Percentiles rank a stretch among this genome's conserved stretches.
phyloP scores from a whole-genome alignment of 345 rosid species.

The Heritiera fomes region DNA sequence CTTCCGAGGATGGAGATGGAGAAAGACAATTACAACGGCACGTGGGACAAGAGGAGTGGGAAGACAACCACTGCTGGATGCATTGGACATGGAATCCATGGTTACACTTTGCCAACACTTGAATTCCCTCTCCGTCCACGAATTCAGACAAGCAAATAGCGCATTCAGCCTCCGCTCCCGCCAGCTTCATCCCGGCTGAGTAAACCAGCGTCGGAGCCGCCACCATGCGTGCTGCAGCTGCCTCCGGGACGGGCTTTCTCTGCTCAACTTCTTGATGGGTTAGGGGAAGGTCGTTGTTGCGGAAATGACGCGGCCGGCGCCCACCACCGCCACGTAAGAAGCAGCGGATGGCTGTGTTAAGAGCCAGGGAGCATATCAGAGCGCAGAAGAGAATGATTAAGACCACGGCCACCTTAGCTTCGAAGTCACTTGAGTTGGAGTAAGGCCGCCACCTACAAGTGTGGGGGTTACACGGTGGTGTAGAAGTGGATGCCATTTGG shows the following conservation, averaged over 20 bases:
- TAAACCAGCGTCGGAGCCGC: slow-evolving; percentile 43
- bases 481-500: slow-evolving; percentile 29
- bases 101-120: slow-evolving; percentile 56
- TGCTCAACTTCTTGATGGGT: slow-evolving; percentile 22
- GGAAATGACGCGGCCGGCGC: neutral
- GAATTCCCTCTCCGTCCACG: slow-evolving; percentile 59
- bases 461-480: slow-evolving; percentile 35
- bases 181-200: slow-evolving; percentile 40
- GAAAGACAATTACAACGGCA: slow-evolving; percentile 57
- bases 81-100: slow-evolving; percentile 81
- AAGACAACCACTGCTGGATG: slow-evolving; percentile 60
- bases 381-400: slow-evolving; percentile 58
- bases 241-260: slow-evolving; percentile 36
- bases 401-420: slow-evolving; percentile 48
- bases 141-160: slow-evolving; percentile 78
- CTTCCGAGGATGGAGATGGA: slow-evolving; percentile 12
- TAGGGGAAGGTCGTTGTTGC: slow-evolving; percentile 11
- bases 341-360: slow-evolving; percentile 69
- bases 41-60: slow-evolving; percentile 75
- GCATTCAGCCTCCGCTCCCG: slow-evolving; percentile 59
- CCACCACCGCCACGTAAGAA: slow-evolving; percentile 34
- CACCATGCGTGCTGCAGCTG: slow-evolving; percentile 19
- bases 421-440: slow-evolving; percentile 47
- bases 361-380: slow-evolving; percentile 57
- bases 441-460: slow-evolving; percentile 47